Evolutionary conservation across 371 early-diverging fungal species (phyloP), one percentile per base, ranked within the genome.

Genomic region (Zychaea mexicana): DNA sequence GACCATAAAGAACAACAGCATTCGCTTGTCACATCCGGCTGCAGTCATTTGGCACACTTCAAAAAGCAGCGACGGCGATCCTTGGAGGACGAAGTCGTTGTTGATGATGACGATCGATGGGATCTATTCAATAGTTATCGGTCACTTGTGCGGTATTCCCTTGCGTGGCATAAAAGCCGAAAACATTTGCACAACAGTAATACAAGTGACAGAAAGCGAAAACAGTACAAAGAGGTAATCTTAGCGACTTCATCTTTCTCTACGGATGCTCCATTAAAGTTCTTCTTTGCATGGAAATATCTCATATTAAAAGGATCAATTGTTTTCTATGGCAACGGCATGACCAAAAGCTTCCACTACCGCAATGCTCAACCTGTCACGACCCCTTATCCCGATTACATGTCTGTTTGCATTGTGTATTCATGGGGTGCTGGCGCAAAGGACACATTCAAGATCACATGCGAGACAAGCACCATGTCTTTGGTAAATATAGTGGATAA

Each of bases 381-480:
- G 82, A 86, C 27, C 75, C 86, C 10, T 60, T 85, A 53, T 87
- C 87, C 39, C 73, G 93, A 10, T 77, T 95, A 31, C 94, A 95
- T 70, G 90, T 86, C 0, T 96, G 96, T 71, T 75, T 96, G 8
- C 87, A 90, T 31, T 94, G 89, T 60, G 78, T 81, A 13, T 83
- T 71, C 55, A 70, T 83, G 55, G 87, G 86, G 0, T 94, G 95
- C 65, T 87, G 85, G 85, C 76, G 79, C 22, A 77, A 85, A 27
- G 78, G 80, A 6, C 94, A 93, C 67, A 74, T 92, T 12, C 82
- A 82, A 33, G 66, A 74, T 3, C 93, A 94, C 65, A 69, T 84
- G 56, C 68, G 75, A 52, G 81, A 87, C 30, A 73, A 71, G 47
- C 77, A 77, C 9, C 92, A 92, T 62, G 79, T 57, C 13, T 86